Evolutionary conservation across 2,329 filamentous ascomycete genomes (phyloP).

Genomic region (Coniochaeta sp.): DNA sequence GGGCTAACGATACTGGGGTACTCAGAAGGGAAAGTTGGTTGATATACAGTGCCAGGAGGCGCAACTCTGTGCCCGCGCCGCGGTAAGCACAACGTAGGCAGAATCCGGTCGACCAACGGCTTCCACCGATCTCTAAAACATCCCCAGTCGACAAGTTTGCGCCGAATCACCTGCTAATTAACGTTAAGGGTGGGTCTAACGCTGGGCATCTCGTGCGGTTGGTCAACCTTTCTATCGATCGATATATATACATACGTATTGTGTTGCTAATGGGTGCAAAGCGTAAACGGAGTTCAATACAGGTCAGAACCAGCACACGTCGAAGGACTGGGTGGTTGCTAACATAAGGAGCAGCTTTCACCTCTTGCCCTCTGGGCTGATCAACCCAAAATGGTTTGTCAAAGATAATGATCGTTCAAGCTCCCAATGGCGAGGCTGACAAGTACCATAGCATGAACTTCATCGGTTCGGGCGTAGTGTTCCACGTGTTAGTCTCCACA

Average conservation of each 20-base stretch:
- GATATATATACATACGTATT: constrained; percentile 2
- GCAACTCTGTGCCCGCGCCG: constrained; percentile 24
- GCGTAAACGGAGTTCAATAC: constrained; percentile 26
- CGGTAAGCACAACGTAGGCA: constrained; percentile 17
- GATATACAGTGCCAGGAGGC: constrained; percentile 24
- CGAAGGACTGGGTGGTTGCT: constrained; percentile 10
- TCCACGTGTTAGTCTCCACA: constrained; percentile 42
- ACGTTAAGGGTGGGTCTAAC: constrained; percentile 18
- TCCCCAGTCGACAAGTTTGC: constrained; percentile 9
- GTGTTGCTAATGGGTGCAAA: constrained; percentile 8
- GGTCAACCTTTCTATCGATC: not conserved
- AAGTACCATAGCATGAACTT: constrained; percentile 48
- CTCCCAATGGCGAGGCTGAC: too few species aligned
- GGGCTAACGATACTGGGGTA: constrained; percentile 10
- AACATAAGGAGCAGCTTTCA: constrained; percentile 41
- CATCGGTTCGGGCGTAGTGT: constrained; percentile 62
- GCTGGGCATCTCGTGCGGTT: constrained; percentile 14
- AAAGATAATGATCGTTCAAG: too few species aligned
- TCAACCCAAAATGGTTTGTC: constrained; percentile 49
- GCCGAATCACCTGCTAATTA: constrained; percentile 13
- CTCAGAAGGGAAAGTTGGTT: constrained; percentile 27
- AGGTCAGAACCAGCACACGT: constrained; percentile 15
- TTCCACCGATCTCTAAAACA: constrained; percentile 5
- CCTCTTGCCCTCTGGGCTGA: constrained; percentile 60
- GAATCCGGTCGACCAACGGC: constrained; percentile 5